Evolutionary conservation across 2,329 filamentous ascomycete species (phyloP), one percentile per base, ranked within the genome.

Genomic region (Torrubiellomyces zombiae): DNA sequence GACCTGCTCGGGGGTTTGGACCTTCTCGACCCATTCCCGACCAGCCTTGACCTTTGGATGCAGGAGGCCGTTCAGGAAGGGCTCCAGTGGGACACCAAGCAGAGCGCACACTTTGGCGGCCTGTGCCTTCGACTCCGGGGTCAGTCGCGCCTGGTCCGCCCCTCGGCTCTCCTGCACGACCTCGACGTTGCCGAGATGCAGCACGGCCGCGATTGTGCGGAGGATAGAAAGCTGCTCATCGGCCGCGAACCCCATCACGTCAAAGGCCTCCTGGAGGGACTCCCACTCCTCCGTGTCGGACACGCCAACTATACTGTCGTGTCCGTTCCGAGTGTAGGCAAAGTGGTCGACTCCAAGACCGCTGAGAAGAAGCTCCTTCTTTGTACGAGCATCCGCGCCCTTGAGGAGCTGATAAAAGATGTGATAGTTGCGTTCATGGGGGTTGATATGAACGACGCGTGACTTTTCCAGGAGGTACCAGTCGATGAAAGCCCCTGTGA

Each of bases 401-500:
- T 78, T 79, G 4, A 98, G 59, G 10, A 98, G 63, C 50, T 98
- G 91, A 45, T 98, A 98, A 50, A 98, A 98, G 28, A 98, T 64
- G 48, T 98, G 89, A 47, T 98, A 98, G 43, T 91, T 98, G 27
- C 89, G 73, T 55, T 98, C 89, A 28, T 82, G 78, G 1, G 68
- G 46, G 43, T 91, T 93, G 32, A 93, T 69, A 20, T 75, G 75
- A 12, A 98, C 86, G 6, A 98, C 89, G 38, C 89, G 71, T n/a
- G 89, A 98, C 51, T 98, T 98, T 45, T 98, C 89, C 9, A 98
- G 59, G 1, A 98, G 63, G 51, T 95, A 98, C 89, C 89, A 98
- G 48, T 98, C 85, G 36, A 98, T 95, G 53, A 83, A 94, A 13
- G 89, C 89, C 18, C 91, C 91, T 4, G 79, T 79, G 36, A 98